phyloP scores from a whole-genome alignment of 192 early-diverging fungal species.

The Gonapodya prolifera region DNA sequence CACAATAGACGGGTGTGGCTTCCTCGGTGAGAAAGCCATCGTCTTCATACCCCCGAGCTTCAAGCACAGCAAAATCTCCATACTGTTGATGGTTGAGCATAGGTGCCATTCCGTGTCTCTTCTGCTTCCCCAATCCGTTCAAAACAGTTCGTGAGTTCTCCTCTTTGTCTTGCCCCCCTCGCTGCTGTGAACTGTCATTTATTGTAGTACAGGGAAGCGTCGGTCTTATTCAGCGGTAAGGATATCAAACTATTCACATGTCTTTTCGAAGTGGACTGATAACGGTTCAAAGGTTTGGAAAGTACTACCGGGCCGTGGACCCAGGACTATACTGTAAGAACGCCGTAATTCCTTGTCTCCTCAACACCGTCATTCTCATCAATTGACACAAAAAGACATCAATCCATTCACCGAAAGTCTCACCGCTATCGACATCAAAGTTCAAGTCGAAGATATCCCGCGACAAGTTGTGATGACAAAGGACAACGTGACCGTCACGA shows the following conservation, averaged over 20 bases:
- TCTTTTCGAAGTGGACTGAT: slow-evolving; percentile 12
- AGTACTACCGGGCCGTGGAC: slow-evolving; percentile 22
- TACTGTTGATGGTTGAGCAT: too few relatives aligned
- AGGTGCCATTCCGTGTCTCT: background rate
- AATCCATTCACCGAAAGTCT: slow-evolving; percentile 28
- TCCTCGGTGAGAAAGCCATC: background rate
- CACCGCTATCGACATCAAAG: slow-evolving; percentile 38
- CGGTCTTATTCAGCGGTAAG: background rate
- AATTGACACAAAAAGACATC: slow-evolving; percentile 10
- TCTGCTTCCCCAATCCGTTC: slow-evolving; percentile 5
- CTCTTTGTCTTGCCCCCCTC: background rate
- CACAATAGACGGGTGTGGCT: background rate
- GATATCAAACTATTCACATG: background rate
- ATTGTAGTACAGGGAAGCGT: background rate
- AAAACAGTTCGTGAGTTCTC: background rate
- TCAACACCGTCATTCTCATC: background rate
- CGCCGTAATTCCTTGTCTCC: background rate
- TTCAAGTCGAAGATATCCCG: slow-evolving; percentile 50
- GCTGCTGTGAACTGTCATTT: background rate
- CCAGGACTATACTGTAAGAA: slow-evolving; percentile 22
- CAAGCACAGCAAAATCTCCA: background rate
- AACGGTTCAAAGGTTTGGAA: background rate
- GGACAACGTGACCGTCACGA: slow-evolving; percentile 75
- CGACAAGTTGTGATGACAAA: slow-evolving; percentile 72
- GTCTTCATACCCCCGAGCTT: background rate